Conservation (phyloP, 805 yeast genomes). For the Candida endomychidarum region DNA sequence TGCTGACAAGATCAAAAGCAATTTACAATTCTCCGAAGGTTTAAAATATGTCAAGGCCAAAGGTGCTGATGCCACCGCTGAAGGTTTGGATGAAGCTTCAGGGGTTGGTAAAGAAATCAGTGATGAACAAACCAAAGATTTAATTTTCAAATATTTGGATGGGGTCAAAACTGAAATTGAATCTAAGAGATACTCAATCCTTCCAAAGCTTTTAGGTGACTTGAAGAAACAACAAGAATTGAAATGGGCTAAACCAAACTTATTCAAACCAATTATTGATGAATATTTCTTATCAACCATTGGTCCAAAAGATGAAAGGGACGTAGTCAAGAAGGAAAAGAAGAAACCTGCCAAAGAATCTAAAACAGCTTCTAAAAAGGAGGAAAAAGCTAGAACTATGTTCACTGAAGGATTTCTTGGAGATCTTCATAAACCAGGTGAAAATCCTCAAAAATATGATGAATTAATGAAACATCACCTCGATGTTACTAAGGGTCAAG, state of each 20-base stretch:
- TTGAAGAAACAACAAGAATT: slow-evolving; percentile 70
- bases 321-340: slow-evolving; percentile 74
- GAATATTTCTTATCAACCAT: slow-evolving; percentile 64
- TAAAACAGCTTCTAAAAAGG: slow-evolving; percentile 17
- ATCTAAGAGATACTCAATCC: slow-evolving; percentile 73
- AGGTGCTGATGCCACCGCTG: slow-evolving; percentile 39
- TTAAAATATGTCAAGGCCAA: slow-evolving; percentile 63
- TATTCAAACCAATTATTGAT: slow-evolving; percentile 87
- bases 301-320: slow-evolving; percentile 98
- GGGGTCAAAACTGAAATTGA: slow-evolving; percentile 58
- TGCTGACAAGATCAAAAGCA: slow-evolving; percentile 61
- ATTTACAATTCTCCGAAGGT: slow-evolving; percentile 78
- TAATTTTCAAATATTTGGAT: slow-evolving; percentile 60
- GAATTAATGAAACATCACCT: slow-evolving; percentile 82
- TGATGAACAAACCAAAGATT: slow-evolving; percentile 59
- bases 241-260: slow-evolving; percentile 90
- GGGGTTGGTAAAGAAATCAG: slow-evolving; percentile 83
- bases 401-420: slow-evolving; percentile 95
- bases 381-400: slow-evolving; percentile 60
- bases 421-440: slow-evolving; percentile 92
- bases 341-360: slow-evolving; percentile 43
- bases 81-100: slow-evolving; percentile 54
- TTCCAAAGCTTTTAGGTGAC: slow-evolving; percentile 75
- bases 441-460: slow-evolving; percentile 86
- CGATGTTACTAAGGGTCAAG: slow-evolving; percentile 75